Conservation (phyloP, 306 rosid genomes). For the Ormosia semicastrata region DNA sequence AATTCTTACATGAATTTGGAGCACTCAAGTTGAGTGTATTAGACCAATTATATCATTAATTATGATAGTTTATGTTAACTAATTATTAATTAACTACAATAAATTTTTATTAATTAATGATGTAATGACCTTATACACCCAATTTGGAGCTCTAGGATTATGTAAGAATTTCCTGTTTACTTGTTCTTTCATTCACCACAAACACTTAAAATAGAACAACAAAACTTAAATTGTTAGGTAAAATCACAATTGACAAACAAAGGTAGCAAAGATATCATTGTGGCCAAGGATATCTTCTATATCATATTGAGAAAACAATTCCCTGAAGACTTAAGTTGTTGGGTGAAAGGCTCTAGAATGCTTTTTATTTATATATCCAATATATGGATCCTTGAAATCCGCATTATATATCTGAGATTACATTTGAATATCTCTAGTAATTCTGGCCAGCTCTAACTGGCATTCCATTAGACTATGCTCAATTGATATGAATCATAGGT, state of each 20-base stretch:
- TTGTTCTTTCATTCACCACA: background rate
- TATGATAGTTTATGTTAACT: too few relatives aligned
- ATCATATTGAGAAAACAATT: background rate
- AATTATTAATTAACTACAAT: too few relatives aligned
- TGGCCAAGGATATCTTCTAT: background rate
- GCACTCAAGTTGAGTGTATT: too few relatives aligned
- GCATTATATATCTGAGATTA: conserved; percentile 26
- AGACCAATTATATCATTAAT: too few relatives aligned
- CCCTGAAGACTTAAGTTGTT: background rate
- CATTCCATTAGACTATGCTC: conserved; percentile 36
- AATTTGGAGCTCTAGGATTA: too few relatives aligned
- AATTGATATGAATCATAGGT: background rate
- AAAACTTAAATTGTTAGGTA: conserved; percentile 5
- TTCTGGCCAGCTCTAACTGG: conserved; percentile 29
- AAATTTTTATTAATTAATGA: too few relatives aligned
- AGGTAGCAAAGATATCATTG: background rate
- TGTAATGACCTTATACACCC: too few relatives aligned
- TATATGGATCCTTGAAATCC: conserved; percentile 27
- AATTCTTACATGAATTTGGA: too few relatives aligned
- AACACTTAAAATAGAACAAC: background rate
- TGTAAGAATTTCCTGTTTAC: background rate
- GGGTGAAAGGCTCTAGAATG: conserved; percentile 9
- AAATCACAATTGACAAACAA: background rate
- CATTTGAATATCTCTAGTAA: conserved; percentile 19
- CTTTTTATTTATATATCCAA: conserved; percentile 5